A percentile compares a stretch with the other conserved stretches of the same genome.
These are phyloP conservation scores for Fusarium vanettenii DNA, from an alignment of 2,329 filamentous ascomycete genomes.

Conservation along the genomic window DNA sequence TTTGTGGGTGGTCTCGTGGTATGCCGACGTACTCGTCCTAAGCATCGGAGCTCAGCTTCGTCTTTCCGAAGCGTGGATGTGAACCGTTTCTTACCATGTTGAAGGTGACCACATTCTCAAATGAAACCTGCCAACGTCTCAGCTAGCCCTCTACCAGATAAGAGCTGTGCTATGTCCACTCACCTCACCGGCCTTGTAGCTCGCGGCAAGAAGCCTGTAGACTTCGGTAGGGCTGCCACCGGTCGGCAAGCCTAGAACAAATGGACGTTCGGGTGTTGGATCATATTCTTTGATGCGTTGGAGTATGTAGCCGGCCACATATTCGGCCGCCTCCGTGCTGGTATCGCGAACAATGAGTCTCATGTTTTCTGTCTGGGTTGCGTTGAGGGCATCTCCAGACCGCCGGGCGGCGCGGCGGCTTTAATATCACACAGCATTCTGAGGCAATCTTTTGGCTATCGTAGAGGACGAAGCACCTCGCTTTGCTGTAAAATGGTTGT, in stretches of 20 bases:
- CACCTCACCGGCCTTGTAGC: constrained; percentile 66
- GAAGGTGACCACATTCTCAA: background rate
- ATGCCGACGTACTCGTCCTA: constrained; percentile 82
- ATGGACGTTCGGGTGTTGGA: constrained; percentile 28
- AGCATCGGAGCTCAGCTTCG: background rate
- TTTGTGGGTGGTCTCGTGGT: constrained; percentile 78
- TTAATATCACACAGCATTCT: background rate
- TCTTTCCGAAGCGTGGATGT: constrained; percentile 4
- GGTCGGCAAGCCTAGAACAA: constrained; percentile 35
- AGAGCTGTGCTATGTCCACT: background rate
- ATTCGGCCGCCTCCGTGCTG: background rate
- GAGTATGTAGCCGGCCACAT: constrained; percentile 77
- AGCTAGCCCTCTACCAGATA: background rate
- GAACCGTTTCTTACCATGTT: constrained; percentile 17
- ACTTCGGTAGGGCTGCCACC: constrained; percentile 35
- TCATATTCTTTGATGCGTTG: constrained; percentile 46
- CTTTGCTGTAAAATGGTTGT: background rate
- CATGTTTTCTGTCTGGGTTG: background rate
- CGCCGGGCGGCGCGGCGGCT: background rate
- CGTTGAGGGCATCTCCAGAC: background rate
- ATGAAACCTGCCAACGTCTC: background rate
- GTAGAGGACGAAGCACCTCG: background rate
- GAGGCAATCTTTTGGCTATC: background rate
- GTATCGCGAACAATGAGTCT: background rate
- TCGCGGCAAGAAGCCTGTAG: constrained; percentile 70